These are phyloP conservation scores for Venturia nashicola DNA, from an alignment of 2,329 filamentous ascomycete genomes.

Conservation along the genomic window DNA sequence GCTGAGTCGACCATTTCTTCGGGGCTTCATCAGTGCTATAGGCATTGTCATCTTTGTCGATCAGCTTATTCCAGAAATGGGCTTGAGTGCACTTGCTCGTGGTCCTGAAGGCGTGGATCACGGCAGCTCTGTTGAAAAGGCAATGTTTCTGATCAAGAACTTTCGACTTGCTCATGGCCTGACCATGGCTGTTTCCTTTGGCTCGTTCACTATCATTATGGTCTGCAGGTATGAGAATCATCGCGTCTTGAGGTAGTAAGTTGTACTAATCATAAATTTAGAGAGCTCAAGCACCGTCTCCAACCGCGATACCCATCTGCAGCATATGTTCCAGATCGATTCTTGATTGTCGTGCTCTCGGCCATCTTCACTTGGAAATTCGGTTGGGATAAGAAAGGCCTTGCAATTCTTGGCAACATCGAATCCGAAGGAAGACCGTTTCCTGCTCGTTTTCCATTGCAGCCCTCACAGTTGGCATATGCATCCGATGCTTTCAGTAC, in stretches of 20 bases:
- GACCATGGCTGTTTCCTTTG: constrained; percentile 63
- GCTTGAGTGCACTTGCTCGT: constrained; percentile 55
- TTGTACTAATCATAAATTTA: constrained; percentile 21
- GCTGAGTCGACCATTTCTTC: constrained; percentile 77
- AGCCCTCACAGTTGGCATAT: constrained; percentile 61
- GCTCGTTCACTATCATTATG: constrained; percentile 82
- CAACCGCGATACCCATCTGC: constrained; percentile 69
- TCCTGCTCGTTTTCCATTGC: constrained; percentile 76
- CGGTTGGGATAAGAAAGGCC: constrained; percentile 65
- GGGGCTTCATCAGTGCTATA: constrained; percentile 95
- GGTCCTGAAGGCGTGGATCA: constrained; percentile 55
- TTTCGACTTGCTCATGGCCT: constrained; percentile 54
- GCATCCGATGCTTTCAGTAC: constrained; percentile 81
- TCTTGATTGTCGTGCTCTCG: constrained; percentile 75
- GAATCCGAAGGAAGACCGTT: constrained; percentile 62
- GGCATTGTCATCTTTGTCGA: constrained; percentile 94
- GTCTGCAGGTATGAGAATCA: constrained; percentile 53
- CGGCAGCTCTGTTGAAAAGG: constrained; percentile 75
- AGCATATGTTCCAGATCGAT: constrained; percentile 84
- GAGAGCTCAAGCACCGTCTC: constrained; percentile 68
- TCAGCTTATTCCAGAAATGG: constrained; percentile 83
- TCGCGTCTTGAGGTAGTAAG: background rate
- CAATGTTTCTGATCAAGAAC: constrained; percentile 65
- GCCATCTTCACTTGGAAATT: constrained; percentile 67
- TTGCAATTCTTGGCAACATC: constrained; percentile 74